Evolutionary conservation across 2,329 filamentous ascomycete genomes (phyloP), one percentile per base, ranked within the genome.

Genomic region (Aureobasidium subglaciale): DNA sequence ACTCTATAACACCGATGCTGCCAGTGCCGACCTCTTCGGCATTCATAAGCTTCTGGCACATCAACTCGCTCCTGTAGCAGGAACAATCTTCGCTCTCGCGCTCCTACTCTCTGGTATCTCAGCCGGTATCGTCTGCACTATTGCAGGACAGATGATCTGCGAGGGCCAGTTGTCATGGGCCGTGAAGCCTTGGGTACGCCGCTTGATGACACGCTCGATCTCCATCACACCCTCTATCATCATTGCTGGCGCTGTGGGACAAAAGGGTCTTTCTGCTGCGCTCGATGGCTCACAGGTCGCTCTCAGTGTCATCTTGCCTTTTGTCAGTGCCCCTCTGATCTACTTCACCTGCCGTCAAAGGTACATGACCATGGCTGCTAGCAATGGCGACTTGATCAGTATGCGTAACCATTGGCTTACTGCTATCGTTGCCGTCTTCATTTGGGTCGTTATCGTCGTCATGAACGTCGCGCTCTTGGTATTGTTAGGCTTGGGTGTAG

Each of bases 121-220:
- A 0, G 90, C 90, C 0, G 90, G 90, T 5, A 88, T 95, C 32
- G 86, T 95, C 2, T 95, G 90, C 72, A 95, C 90, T 1, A 93
- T 95, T 62, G 82, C 90, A 0, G 90, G 90, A 0, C 90, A 95
- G 68, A 93, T 95, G 84, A 86, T 95, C 20, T 85, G 83, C 59
- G 90, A 95, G 68, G 90, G 90, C 6, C 88, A 90, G 59, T 69
- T 95, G 41, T 82, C 83, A 43, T 90, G 88, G 87, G 82, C 73
- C 5, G 70, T 91, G 29, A 77, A 78, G 59, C 90, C 90, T 0
- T 95, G 90, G 90, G 64, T 91, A 9, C 84, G 90, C 2, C 80
- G 90, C 10, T 78, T 95, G 4, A 70, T 92, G 48, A 95, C 90
- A 0, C 81, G 90, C 24, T 82, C 79, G 48, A 88, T 95, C 67